Evolutionary conservation across 2,329 filamentous ascomycete genomes (phyloP), one percentile per base, ranked within the genome.

Genomic region (Trichoderma hamatum): DNA sequence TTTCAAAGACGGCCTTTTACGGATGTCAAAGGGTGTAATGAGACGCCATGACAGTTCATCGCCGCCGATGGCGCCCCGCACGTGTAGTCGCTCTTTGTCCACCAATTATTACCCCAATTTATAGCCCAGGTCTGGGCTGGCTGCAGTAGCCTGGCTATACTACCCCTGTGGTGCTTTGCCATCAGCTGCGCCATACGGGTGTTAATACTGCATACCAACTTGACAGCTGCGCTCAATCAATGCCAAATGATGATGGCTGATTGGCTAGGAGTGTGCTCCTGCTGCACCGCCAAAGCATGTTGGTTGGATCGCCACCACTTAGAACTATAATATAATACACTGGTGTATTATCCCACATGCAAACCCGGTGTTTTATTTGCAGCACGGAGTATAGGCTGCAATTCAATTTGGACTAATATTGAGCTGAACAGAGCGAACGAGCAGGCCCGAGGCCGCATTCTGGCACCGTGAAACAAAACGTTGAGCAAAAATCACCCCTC

Each of bases 401-500:
- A 7, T 6, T 6, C 13, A 36, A 11, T 36, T 36, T 6, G 34
- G 34, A 36, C 30, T 3, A 7, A 14, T 13, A 36, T 36, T 10
- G 34, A 36, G 19, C 43, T 34, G 14, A 52, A 36, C 46, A 21
- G 30, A 63, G 51, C 4, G 16, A 36, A 32, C 13, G 46, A 46
- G 6, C 14, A 36, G 36, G 16, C 19, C 28, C 13, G 1, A 13
- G n/a, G n/a, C 21, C 46, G n/a, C 46, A 21, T 9, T 13, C n/a
- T 13, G n/a, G 54, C 30, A 61, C 58, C 55, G 9, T 46, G 2
- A 30, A 54, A 11, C 6, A 46, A 63, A 3, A 32, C 21, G 51
- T 16, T 13, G 51, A 55, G 55, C 51, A 39, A 54, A 54, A 51
- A 30, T 34, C 7, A 43, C 49, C 62, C 62, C 62, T 65, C 62